Base-by-base conservation (phyloP, 495 filamentous ascomycete species). In the Hyaloscypha bicolor region DNA sequence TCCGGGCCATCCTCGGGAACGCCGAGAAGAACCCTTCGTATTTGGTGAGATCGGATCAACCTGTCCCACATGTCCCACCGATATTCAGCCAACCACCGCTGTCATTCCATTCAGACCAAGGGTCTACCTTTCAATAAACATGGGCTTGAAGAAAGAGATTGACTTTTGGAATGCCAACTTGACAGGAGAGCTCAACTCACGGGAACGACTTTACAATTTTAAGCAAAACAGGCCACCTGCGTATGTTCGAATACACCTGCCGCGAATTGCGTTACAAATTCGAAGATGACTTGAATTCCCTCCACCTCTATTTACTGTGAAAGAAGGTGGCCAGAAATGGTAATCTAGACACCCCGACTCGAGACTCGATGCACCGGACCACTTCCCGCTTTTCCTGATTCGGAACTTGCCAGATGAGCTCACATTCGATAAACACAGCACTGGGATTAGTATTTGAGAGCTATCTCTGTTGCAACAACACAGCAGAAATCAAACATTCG, bases 51-150 rank as follows among this genome's bases (percentile, higher is more conserved):
- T 3, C 9, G 22, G 53, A 25, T 29, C 12, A 55, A 9, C 53
- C 21, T 25, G 53, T 16, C 21, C 53, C 53, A 29, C 12, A 5
- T 31, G 21, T 29, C 6, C 53, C 53, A 11, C 53, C 53, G 16
- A 53, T 53, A 53, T 53, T 53, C 51, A 53, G 51, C 51, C 51
- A 53, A 53, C 51, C 51, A 14, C 51, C 51, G 51, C 16, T 53
- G 16, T 53, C 51, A 53, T 53, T 53, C 19, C 16, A 25, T 14
- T 53, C 51, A 53, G 51, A 53, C 51, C 51, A 53, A 53, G 19
- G 22, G 16, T 53, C 51, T n/a, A 53, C 51, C 51, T 53, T 53
- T 25, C 51, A 53, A 14, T 25, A 53, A 53, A 53, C 51, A 25
- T 53, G 5, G 4, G 22, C 51, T 4, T 19, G 9, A 53, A 25